phyloP scores from a whole-genome alignment of 768 basidiomycete species.

The Pholiota conissans region DNA sequence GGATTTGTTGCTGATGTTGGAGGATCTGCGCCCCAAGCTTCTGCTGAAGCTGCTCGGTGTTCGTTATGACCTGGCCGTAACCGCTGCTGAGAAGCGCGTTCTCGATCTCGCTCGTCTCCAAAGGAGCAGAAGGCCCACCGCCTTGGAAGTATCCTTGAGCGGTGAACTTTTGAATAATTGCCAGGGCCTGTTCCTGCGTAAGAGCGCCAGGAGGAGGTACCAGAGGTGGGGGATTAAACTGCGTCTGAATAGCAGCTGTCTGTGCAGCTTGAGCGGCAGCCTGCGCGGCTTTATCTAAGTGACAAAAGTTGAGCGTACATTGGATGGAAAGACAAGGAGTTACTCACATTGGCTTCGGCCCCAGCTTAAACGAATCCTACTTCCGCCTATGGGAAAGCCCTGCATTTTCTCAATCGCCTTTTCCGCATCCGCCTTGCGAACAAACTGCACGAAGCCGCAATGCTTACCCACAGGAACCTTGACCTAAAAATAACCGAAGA shows the following conservation, averaged over 20 bases:
- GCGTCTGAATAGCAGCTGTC: constrained; percentile 63
- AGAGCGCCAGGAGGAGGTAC: constrained; percentile 31
- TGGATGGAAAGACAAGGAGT: neutral
- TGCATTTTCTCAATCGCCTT: constrained; percentile 96
- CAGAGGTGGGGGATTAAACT: constrained; percentile 25
- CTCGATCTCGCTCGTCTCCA: constrained; percentile 17
- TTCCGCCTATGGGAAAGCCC: constrained; percentile 92
- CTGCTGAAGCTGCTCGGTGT: neutral
- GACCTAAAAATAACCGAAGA: constrained; percentile 49
- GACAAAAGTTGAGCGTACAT: constrained; percentile 1
- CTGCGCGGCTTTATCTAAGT: constrained; percentile 83
- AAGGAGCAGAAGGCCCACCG: constrained; percentile 3
- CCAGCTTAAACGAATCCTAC: constrained; percentile 90
- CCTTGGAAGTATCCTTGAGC: constrained; percentile 34
- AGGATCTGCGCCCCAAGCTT: neutral
- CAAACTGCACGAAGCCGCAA: constrained; percentile 95
- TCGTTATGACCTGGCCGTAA: neutral
- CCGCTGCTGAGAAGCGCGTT: constrained; percentile 16
- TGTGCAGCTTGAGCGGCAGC: constrained; percentile 85
- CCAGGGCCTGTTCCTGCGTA: constrained; percentile 63
- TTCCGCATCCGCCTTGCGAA: constrained; percentile 89
- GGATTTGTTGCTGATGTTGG: neutral
- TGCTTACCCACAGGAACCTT: constrained; percentile 97
- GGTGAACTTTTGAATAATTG: constrained; percentile 59
- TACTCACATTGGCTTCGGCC: constrained; percentile 86